Percentiles rank a stretch among this genome's conserved stretches.
Conservation (phyloP, 495 filamentous ascomycete genomes). For the Aspergillus ellipticus region DNA sequence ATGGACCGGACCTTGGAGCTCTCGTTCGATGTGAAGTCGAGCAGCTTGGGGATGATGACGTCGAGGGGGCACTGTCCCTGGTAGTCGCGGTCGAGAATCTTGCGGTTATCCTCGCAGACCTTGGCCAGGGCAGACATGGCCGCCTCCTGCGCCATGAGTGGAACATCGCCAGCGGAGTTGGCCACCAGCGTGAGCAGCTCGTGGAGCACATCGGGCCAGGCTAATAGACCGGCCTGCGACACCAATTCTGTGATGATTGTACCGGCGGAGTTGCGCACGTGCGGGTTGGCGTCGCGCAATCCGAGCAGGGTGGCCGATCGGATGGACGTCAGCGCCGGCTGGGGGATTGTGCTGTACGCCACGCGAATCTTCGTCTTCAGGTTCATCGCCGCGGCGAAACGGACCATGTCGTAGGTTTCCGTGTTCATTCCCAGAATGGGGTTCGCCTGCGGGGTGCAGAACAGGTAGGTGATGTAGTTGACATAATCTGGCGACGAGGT, state of each 20-base stretch:
- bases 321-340: slow-evolving; percentile 66
- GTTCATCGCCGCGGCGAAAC: slow-evolving; percentile 85
- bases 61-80: slow-evolving; percentile 80
- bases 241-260: slow-evolving; percentile 96
- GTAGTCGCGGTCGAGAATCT: slow-evolving; percentile 79
- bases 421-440: slow-evolving; percentile 50
- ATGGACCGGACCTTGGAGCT: slow-evolving; percentile 70
- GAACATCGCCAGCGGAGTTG: slow-evolving; percentile 64
- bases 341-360: slow-evolving; percentile 66
- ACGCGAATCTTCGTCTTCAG: slow-evolving; percentile 87
- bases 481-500: slow-evolving; percentile 89
- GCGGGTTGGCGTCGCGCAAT: slow-evolving; percentile 73
- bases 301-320: slow-evolving; percentile 72
- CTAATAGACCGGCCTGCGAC: slow-evolving; percentile 74
- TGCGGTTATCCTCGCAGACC: slow-evolving; percentile 94
- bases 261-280: slow-evolving; percentile 85
- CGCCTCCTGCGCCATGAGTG: slow-evolving; percentile 77
- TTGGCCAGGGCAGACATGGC: slow-evolving; percentile 90
- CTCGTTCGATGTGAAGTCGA: slow-evolving; percentile 75
- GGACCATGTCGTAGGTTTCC: slow-evolving; percentile 66
- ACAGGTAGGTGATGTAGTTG: slow-evolving; percentile 92
- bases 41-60: slow-evolving; percentile 85
- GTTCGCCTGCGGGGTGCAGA: slow-evolving; percentile 65
- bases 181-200: slow-evolving; percentile 72
- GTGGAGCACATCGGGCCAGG: slow-evolving; percentile 86